These are phyloP conservation scores for Porcisia deanei DNA, from an alignment of 208 protist genomes.

Conservation along the genomic window DNA sequence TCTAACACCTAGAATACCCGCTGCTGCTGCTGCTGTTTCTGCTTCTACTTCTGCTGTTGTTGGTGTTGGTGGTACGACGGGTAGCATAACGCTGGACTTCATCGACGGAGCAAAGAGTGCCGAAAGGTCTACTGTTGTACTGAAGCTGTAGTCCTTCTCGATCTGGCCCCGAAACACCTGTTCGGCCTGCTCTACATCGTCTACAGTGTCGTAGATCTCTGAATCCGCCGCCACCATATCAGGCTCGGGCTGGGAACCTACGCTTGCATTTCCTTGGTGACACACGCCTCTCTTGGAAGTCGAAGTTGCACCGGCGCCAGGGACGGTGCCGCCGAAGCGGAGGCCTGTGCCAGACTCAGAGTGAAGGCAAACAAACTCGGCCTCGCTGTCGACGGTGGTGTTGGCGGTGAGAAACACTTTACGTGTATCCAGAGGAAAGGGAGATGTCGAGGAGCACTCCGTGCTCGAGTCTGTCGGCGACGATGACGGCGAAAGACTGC, in stretches of 20 bases:
- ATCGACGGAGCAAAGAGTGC: slow-evolving; percentile 18
- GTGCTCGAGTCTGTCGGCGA: not conserved
- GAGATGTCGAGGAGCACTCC: not conserved
- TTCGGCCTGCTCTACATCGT: slow-evolving; percentile 67
- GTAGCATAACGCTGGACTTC: not conserved
- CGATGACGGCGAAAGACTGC: not conserved
- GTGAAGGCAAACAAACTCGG: not conserved
- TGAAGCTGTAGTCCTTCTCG: slow-evolving; percentile 81
- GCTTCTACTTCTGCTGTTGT: not conserved
- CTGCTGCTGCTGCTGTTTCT: not conserved
- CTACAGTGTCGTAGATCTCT: slow-evolving; percentile 53
- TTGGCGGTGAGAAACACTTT: slow-evolving; percentile 22
- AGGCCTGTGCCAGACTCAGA: not conserved
- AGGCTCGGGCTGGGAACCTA: not conserved
- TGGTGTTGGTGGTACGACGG: not conserved
- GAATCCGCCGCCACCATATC: slow-evolving; percentile 38
- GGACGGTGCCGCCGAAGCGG: not conserved
- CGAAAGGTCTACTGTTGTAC: slow-evolving; percentile 39
- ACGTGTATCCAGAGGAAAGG: slow-evolving; percentile 13
- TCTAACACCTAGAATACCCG: not conserved
- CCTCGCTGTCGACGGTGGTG: not conserved
- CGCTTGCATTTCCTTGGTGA: not conserved
- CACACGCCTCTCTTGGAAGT: not conserved
- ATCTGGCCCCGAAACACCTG: slow-evolving; percentile 79
- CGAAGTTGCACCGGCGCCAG: not conserved